Evolutionary conservation across 2,329 filamentous ascomycete species (phyloP).

Genomic region (Hypomyces rosellus): DNA sequence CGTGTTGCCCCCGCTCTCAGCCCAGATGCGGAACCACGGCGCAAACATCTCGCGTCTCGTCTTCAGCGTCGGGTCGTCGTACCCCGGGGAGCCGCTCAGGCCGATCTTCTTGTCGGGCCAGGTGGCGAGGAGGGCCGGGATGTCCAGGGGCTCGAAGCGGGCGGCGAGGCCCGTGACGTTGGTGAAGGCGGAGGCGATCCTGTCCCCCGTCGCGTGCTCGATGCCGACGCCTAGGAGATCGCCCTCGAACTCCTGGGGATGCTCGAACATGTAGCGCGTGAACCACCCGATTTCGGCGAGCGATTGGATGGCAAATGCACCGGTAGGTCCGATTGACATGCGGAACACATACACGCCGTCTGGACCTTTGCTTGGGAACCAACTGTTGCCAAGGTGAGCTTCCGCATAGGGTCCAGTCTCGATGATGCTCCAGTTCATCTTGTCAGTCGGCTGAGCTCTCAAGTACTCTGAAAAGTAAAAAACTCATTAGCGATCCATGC

Average conservation of each 20-base stretch:
- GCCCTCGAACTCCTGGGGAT: constrained; percentile 9
- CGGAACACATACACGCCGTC: constrained; percentile 5
- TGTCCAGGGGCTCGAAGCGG: constrained; percentile 7
- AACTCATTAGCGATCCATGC: too few relatives aligned
- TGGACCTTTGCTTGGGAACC: not conserved
- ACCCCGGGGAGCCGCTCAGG: constrained; percentile 7
- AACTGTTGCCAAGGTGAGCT: constrained; percentile 2
- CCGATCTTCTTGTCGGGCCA: constrained; percentile 5
- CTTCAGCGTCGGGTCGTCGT: constrained; percentile 9
- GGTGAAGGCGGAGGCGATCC: constrained; percentile 9
- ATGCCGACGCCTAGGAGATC: constrained; percentile 13
- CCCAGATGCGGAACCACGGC: constrained; percentile 12
- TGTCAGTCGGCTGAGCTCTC: constrained; percentile 1
- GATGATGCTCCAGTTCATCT: constrained; percentile 6
- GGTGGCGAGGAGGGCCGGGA: not conserved
- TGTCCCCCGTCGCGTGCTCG: constrained; percentile 9
- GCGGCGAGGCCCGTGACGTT: constrained; percentile 9
- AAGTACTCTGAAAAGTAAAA: not conserved
- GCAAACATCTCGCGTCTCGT: constrained; percentile 8
- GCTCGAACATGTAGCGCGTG: constrained; percentile 11
- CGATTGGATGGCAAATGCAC: constrained; percentile 5
- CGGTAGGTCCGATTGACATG: constrained; percentile 1
- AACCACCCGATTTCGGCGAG: constrained; percentile 11
- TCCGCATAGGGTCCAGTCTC: constrained; percentile 7
- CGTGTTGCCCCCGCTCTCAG: constrained; percentile 12